phyloP scores from a whole-genome alignment of 2,329 filamentous ascomycete species.

The Cladosporium sp. region DNA sequence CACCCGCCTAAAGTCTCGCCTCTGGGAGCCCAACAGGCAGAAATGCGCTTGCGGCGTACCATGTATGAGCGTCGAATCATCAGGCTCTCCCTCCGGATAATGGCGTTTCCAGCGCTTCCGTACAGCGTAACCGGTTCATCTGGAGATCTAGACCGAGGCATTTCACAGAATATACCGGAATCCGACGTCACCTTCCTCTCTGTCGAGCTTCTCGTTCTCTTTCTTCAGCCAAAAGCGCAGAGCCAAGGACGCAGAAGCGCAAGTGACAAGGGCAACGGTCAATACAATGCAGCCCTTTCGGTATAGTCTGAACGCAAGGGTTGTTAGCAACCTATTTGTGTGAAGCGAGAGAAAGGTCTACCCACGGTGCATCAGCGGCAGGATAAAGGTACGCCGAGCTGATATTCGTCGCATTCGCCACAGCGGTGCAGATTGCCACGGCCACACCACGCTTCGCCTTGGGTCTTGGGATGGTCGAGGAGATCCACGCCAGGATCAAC shows the following conservation, averaged over 20 bases:
- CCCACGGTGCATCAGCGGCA: conserved; percentile 1
- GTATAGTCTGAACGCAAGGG: neutral
- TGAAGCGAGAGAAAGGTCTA: neutral
- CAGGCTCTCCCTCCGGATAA: too few species aligned
- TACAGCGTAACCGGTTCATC: too few species aligned
- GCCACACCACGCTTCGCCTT: conserved; percentile 51
- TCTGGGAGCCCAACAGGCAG: too few species aligned
- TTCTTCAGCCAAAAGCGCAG: conserved; percentile 2
- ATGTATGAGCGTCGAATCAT: too few species aligned
- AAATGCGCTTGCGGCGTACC: too few species aligned
- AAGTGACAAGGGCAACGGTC: conserved; percentile 6
- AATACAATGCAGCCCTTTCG: conserved; percentile 1
- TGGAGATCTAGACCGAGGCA: neutral
- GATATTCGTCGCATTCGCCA: conserved; percentile 49
- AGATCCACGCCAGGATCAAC: conserved; percentile 52
- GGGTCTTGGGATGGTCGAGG: conserved; percentile 45
- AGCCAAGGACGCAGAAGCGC: neutral
- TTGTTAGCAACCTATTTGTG: neutral
- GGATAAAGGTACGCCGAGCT: conserved; percentile 47
- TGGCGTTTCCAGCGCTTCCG: too few species aligned
- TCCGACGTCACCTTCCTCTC: conserved; percentile 58
- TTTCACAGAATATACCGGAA: conserved; percentile 41
- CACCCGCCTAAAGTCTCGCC: too few species aligned
- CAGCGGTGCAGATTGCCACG: conserved; percentile 50
- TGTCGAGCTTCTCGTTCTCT: conserved; percentile 36